phyloP scores from a whole-genome alignment of 257 asterid genomes.

The Nicotiana paniculata region DNA sequence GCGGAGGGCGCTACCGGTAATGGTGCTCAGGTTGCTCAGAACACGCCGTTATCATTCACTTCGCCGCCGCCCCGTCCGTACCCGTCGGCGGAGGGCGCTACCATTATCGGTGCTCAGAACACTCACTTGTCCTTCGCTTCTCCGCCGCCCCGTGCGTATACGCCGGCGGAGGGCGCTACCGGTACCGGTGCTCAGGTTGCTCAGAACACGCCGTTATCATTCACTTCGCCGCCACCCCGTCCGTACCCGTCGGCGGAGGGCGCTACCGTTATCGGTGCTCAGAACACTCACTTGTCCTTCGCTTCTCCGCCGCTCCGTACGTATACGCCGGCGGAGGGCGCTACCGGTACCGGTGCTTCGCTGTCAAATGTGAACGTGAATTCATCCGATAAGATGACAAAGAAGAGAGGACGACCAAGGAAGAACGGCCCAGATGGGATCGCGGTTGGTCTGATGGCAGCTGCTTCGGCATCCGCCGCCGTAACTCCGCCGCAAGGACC shows the following conservation, averaged over 20 bases:
- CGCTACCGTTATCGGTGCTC: slow-evolving; percentile 8
- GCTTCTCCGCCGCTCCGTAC: not conserved
- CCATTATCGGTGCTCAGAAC: not conserved
- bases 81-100: too few species aligned
- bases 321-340: not conserved
- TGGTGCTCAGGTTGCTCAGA: not conserved
- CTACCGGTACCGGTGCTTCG: slow-evolving; percentile 8
- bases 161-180: not conserved
- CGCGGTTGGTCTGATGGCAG: slow-evolving; percentile 10
- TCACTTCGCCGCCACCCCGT: not conserved
- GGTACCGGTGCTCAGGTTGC: not conserved
- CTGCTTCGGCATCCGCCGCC: slow-evolving; percentile 16
- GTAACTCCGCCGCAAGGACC: slow-evolving; percentile 12
- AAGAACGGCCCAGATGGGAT: slow-evolving; percentile 45
- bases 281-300: slow-evolving; percentile 6
- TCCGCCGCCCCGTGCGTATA: not conserved
- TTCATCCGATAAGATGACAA: too few species aligned
- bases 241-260: not conserved
- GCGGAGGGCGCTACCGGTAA: not conserved
- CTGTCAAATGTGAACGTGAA: not conserved
- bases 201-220: slow-evolving; percentile 5
- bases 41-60: too few species aligned
- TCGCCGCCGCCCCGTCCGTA: too few species aligned
- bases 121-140: slow-evolving; percentile 21
- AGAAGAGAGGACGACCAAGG: slow-evolving; percentile 46